Base-by-base conservation (phyloP, 2,329 filamentous ascomycete genomes). In the Rhexocercosporidium sp. region DNA sequence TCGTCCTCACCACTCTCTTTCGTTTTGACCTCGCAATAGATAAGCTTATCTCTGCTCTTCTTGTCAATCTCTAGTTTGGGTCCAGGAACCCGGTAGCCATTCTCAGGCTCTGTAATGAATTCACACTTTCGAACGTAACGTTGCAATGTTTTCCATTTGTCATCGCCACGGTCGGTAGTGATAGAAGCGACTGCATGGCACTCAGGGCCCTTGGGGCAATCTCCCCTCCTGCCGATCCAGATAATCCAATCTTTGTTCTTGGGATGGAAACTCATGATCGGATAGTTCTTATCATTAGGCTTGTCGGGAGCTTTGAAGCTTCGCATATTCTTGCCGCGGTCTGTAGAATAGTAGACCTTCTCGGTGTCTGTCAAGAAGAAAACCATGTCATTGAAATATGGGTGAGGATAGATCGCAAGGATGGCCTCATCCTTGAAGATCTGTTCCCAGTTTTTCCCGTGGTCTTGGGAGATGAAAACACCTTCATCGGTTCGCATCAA, bases 201-300 rank as follows among this genome's bases (percentile, higher is more conserved):
- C 14, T 64, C 69, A 27, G 82, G 83, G 3, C 81, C 77, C 37
- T 78, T 78, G 51, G 89, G 86, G 76, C 93, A 96, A 69, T 90
- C 86, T 18, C 54, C 54, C 70, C 88, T 81, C 11, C 82, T 81
- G 46, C 94, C 95, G 59, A 91, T 88, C 94, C 94, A 98, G 69
- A 99, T 92, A 51, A 98, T 83, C 93, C 94, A 97, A 75, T 97
- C 92, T 77, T 90, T 91, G 74, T 91, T 87, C 72, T 91, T 88
- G 0, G 94, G 92, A 75, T 99, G 96, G 81, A 99, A 99, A 41
- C 85, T 83, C 72, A 92, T 78, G 49, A 94, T 84, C 20, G 87
- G 85, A 4, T 83, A 73, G 6, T 75, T 75, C 3, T 76, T 71
- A 1, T 71, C 68, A 56, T 81, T 72, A 71, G 78, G 79, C 70